phyloP scores from a whole-genome alignment of 2,329 filamentous ascomycete species.

The Fonsecaea erecta region DNA sequence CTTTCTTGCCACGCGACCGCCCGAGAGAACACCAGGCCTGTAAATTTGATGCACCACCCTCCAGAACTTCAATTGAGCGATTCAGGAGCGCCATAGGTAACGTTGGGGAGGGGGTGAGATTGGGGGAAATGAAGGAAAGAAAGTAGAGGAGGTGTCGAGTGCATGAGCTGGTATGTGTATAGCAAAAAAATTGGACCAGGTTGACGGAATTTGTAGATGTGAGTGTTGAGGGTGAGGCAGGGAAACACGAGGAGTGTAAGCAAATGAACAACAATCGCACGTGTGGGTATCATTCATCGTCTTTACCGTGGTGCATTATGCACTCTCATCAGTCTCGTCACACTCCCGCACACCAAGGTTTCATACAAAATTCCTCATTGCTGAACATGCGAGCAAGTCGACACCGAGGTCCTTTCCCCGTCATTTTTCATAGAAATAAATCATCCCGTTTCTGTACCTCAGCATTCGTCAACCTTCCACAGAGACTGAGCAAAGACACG shows the following conservation, averaged over 20 bases:
- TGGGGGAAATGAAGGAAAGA: neutral
- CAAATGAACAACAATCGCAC: neutral
- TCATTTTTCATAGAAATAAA: conserved; percentile 23
- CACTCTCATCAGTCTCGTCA: neutral
- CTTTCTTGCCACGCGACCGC: neutral
- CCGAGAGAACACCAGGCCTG: neutral
- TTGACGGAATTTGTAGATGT: neutral
- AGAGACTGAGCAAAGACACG: conserved; percentile 86
- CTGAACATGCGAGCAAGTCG: neutral
- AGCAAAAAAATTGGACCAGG: neutral
- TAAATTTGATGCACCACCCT: neutral
- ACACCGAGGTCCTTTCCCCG: neutral
- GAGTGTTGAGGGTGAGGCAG: neutral
- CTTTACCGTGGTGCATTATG: neutral
- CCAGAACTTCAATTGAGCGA: neutral
- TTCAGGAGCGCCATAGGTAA: neutral
- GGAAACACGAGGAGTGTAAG: neutral
- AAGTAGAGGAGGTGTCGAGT: neutral
- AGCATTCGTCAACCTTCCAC: conserved; percentile 67
- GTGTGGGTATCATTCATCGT: conserved; percentile 1
- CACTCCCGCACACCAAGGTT: neutral
- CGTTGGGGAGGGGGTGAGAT: neutral
- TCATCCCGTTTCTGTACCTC: conserved; percentile 38
- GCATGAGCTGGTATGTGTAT: neutral
- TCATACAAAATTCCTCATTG: neutral